These are phyloP conservation scores for Aspergillus carbonarius DNA, from an alignment of 2,329 filamentous ascomycete species.

Conservation along the genomic window DNA sequence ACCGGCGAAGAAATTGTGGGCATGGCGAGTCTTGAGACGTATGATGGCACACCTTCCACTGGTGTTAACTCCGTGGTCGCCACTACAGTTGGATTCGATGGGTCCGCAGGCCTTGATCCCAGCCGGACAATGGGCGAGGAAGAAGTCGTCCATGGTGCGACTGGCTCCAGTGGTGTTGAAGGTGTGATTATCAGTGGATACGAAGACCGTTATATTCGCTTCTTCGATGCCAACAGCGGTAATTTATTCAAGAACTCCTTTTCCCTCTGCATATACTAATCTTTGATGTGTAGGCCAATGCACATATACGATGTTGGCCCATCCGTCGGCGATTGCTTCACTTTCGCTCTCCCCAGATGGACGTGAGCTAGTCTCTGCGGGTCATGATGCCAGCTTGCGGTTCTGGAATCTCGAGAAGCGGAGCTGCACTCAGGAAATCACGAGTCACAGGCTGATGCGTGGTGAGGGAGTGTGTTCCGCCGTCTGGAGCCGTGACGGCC, in stretches of 20 bases:
- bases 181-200: slow-evolving; percentile 95
- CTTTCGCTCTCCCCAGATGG: slow-evolving; percentile 91
- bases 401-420: slow-evolving; percentile 98
- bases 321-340: slow-evolving; percentile 88
- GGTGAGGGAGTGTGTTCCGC: slow-evolving; percentile 93
- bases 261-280: slow-evolving; percentile 13
- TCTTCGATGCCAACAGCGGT: slow-evolving; percentile 99
- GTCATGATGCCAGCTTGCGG: slow-evolving; percentile 89
- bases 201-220: slow-evolving; percentile 91
- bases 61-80: slow-evolving; percentile 90
- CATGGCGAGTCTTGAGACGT: slow-evolving; percentile 94
- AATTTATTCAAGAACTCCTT: slow-evolving; percentile 51
- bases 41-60: slow-evolving; percentile 78
- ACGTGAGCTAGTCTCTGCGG: slow-evolving; percentile 89
- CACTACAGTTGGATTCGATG: slow-evolving; percentile 77
- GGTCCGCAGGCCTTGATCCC: slow-evolving; percentile 59
- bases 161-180: slow-evolving; percentile 78
- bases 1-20: slow-evolving; percentile 87
- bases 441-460: slow-evolving; percentile 87
- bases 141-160: slow-evolving; percentile 76
- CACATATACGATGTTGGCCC: slow-evolving; percentile 97
- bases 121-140: slow-evolving; percentile 65
- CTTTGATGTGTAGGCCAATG: slow-evolving; percentile 72
- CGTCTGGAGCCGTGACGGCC: slow-evolving; percentile 92
- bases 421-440: slow-evolving; percentile 92